Evolutionary conservation across 805 yeast species (phyloP).

Genomic region (Millerozyma acaciae): DNA sequence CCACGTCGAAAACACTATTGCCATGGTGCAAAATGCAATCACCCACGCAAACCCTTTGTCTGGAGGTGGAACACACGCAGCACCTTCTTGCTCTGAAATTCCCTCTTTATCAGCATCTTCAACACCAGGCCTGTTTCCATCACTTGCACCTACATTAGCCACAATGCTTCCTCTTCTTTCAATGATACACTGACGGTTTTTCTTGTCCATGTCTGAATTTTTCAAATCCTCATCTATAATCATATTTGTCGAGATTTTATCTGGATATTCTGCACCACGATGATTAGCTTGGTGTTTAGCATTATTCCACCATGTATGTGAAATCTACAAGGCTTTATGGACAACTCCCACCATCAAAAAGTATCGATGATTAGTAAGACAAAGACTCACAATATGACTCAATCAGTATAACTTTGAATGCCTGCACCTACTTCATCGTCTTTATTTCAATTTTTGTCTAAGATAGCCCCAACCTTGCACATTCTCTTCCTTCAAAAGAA

Average conservation of each 20-base stretch:
- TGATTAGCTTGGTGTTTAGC: neutral
- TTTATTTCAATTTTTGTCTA: too few species aligned
- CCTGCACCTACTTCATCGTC: constrained; percentile 1
- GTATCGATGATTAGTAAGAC: constrained; percentile 1
- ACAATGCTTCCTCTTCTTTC: neutral
- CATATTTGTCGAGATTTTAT: neutral
- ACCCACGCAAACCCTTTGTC: constrained; percentile 47
- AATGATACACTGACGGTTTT: neutral
- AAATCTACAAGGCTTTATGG: neutral
- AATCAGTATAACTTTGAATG: neutral
- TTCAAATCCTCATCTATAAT: neutral
- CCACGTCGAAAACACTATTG: constrained; percentile 47
- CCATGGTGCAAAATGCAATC: constrained; percentile 46
- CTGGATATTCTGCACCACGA: neutral
- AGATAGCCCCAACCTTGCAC: neutral
- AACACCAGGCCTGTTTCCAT: neutral
- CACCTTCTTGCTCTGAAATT: neutral
- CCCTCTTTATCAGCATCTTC: neutral
- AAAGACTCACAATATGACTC: neutral
- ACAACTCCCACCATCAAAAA: neutral
- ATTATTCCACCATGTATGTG: neutral
- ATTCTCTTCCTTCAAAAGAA: neutral
- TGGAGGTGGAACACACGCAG: constrained; percentile 2
- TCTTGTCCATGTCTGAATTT: neutral
- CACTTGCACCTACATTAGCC: neutral